Evolutionary conservation across 495 filamentous ascomycete genomes (phyloP).

Genomic region (Clohesyomyces aquaticus): DNA sequence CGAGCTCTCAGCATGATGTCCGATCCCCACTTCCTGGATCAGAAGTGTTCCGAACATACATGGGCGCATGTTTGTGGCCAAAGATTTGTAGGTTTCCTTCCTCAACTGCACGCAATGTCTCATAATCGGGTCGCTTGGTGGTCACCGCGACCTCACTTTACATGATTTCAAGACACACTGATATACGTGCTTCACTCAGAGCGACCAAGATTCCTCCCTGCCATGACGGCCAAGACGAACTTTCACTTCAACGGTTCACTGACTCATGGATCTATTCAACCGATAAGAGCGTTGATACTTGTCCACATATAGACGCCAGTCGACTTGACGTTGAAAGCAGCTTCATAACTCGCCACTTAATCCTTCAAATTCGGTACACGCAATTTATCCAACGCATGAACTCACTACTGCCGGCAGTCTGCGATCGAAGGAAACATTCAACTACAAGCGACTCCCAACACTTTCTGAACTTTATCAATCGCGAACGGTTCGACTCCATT

Average conservation of each 20-base stretch:
- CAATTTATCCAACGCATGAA: conserved; percentile 33
- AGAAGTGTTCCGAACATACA: not conserved
- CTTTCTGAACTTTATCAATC: too few relatives aligned
- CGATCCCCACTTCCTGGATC: not conserved
- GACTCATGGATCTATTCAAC: too few relatives aligned
- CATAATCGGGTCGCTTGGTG: not conserved
- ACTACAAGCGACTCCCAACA: too few relatives aligned
- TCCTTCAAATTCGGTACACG: not conserved
- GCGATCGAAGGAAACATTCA: conserved; percentile 5
- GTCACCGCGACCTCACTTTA: not conserved
- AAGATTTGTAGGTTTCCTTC: not conserved
- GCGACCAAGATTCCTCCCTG: too few relatives aligned
- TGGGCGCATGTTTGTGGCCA: not conserved
- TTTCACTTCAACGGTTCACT: too few relatives aligned
- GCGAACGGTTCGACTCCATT: too few relatives aligned
- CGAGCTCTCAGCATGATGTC: not conserved
- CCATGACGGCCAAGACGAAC: too few relatives aligned
- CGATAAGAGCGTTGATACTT: too few relatives aligned
- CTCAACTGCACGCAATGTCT: not conserved
- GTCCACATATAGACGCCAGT: too few relatives aligned
- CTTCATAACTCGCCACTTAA: not conserved
- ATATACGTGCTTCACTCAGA: not conserved
- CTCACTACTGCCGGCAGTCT: conserved; percentile 26
- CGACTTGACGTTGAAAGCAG: too few relatives aligned
- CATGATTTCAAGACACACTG: not conserved